Conservation (phyloP, 2,329 filamentous ascomycete genomes). For the Botrytis aclada region DNA sequence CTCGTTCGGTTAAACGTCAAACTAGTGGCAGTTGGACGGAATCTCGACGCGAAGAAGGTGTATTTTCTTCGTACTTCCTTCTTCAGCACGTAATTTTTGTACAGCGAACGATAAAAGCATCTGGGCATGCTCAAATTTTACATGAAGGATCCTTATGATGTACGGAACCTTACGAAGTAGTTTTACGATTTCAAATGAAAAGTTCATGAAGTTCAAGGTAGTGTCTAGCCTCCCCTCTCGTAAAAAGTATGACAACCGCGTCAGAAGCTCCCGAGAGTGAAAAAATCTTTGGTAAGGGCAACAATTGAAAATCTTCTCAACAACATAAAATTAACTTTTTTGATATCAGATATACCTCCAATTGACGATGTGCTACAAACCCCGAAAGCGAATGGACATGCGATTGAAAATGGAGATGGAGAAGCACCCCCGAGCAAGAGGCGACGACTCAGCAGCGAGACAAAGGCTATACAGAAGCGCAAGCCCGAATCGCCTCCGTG, state of each 20-base stretch:
- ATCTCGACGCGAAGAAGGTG: conserved; percentile 17
- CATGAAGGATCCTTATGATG: conserved; percentile 46
- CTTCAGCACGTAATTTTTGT: conserved; percentile 10
- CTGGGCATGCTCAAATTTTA: conserved; percentile 56
- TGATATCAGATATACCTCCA: conserved; percentile 28
- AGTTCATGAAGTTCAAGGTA: conserved; percentile 53
- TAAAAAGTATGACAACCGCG: conserved; percentile 39
- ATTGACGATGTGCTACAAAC: conserved; percentile 27
- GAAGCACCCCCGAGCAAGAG: conserved; percentile 60
- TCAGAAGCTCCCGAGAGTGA: conserved; percentile 36
- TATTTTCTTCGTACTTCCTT: conserved; percentile 19
- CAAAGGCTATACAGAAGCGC: conserved; percentile 45
- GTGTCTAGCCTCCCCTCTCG: conserved; percentile 33
- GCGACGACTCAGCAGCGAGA: conserved; percentile 54
- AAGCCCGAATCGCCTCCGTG: conserved; percentile 80
- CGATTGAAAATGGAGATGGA: conserved; percentile 35
- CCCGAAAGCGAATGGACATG: conserved; percentile 36
- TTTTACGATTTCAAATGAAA: conserved; percentile 57
- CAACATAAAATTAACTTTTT: conserved; percentile 22
- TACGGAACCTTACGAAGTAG: conserved; percentile 50
- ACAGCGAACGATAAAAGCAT: conserved; percentile 42
- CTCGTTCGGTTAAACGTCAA: conserved; percentile 27
- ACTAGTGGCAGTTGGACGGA: conserved; percentile 24
- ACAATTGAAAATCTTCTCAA: neutral
- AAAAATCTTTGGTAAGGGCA: conserved; percentile 32